Base-by-base conservation (phyloP, 179 eudicot genomes). In the Carnegiea gigantea region DNA sequence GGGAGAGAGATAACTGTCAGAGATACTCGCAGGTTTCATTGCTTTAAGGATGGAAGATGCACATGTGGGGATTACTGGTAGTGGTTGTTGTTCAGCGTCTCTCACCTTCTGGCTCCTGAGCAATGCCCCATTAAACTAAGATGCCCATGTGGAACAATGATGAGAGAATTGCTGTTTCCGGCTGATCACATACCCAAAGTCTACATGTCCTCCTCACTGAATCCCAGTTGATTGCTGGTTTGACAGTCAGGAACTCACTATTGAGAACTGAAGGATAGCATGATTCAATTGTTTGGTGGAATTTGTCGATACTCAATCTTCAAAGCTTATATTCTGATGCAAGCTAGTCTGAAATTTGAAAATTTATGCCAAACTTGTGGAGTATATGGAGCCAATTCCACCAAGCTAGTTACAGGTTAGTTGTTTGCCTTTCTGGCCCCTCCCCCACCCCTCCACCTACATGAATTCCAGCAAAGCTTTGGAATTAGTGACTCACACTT, bases 61-160 rank as follows among this genome's bases (percentile, higher is more conserved):
- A 89, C 98, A 17, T 93, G 98, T 85, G 90, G 93, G 83, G 94
- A 92, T 89, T 93, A 89, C 54, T 94, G 98, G 97, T 93, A 85
- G 85, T 28, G 44, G 9, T 59, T 78, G 30, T 20, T 15, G 10
- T 64, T 60, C 20, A 44, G 53, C 20, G n/a, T 43, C 9, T 40
- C 60, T 44, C 30, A 30, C 59, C 51, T 64, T n/a, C 21, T 21
- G 57, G 30, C 24, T 48, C 6, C 65, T 7, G 8, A 44, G 57
- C 44, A 40, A 40, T 40, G 44, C 44, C 44, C 6, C 3, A 40
- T 40, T 40, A 40, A 40, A 7, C 9, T 40, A 40, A 40, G 44
- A 40, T 40, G 44, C 44, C 44, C 44, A 40, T 40, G 44, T 7
- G 9, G 44, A 40, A 5, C 9, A 1, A 48, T 9, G 3, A 48